phyloP scores from a whole-genome alignment of 1,139 yeast species.

The Lodderomyces jiufengensis region DNA sequence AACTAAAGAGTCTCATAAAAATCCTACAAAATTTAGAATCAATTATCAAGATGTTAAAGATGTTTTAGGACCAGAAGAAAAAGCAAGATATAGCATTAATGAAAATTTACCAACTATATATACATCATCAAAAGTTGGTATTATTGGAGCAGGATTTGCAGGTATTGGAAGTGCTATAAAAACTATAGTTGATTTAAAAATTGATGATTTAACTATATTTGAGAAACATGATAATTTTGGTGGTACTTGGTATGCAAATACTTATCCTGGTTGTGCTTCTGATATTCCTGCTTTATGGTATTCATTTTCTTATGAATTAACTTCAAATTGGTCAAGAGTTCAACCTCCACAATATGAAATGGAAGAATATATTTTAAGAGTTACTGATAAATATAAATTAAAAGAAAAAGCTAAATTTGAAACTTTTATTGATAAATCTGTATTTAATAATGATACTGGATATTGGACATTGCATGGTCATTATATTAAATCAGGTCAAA shows the following conservation, averaged over 20 bases:
- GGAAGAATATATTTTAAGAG: slow-evolving; percentile 41
- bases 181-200: slow-evolving; percentile 27
- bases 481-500: slow-evolving; percentile 34
- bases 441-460: slow-evolving; percentile 29
- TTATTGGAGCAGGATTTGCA: slow-evolving; percentile 49
- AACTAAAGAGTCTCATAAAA: slow-evolving; percentile 28
- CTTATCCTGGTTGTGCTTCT: slow-evolving; percentile 54
- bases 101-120: slow-evolving; percentile 21
- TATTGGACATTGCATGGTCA: slow-evolving; percentile 37
- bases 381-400: slow-evolving; percentile 35
- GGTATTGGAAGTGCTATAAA: slow-evolving; percentile 38
- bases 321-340: slow-evolving; percentile 40
- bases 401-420: slow-evolving; percentile 27
- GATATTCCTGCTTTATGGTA: slow-evolving; percentile 52
- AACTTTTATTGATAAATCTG: slow-evolving; percentile 26
- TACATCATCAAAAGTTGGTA: slow-evolving; percentile 29
- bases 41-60: slow-evolving; percentile 24
- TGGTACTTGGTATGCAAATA: slow-evolving; percentile 56
- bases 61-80: slow-evolving; percentile 23
- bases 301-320: slow-evolving; percentile 38
- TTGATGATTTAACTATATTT: slow-evolving; percentile 35
- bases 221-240: slow-evolving; percentile 47
- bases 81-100: slow-evolving; percentile 9
- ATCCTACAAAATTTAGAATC: slow-evolving; percentile 33
- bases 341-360: slow-evolving; percentile 50